These are phyloP conservation scores for Sporisorium exsertum DNA, from an alignment of 1,284 basidiomycete genomes.

Conservation along the genomic window DNA sequence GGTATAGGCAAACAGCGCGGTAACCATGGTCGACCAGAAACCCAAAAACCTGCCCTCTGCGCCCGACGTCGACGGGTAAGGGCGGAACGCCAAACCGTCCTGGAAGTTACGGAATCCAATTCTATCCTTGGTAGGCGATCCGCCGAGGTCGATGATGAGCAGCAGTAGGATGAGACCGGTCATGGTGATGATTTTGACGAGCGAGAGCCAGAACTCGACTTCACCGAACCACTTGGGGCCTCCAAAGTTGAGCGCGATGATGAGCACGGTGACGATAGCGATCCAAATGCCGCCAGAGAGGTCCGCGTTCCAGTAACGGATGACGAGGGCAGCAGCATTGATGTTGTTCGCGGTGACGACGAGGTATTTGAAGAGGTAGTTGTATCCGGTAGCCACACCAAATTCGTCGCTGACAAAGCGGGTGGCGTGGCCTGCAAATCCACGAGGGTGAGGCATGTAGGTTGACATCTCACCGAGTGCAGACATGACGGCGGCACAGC, in stretches of 20 bases:
- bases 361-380: constrained; percentile 52
- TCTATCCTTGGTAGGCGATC: constrained; percentile 74
- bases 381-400: constrained; percentile 68
- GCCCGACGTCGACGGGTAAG: constrained; percentile 34
- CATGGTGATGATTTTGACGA: constrained; percentile 52
- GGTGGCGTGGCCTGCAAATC: constrained; percentile 70
- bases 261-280: constrained; percentile 38
- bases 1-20: constrained; percentile 74
- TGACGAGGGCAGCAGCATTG: constrained; percentile 33
- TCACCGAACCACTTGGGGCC: constrained; percentile 75
- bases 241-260: constrained; percentile 70
- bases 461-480: constrained; percentile 71
- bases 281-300: constrained; percentile 58
- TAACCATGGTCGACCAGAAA: constrained; percentile 62
- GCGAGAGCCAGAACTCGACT: constrained; percentile 68
- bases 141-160: constrained; percentile 58
- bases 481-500: constrained; percentile 55
- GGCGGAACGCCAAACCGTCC: constrained; percentile 53
- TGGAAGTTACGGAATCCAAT: constrained; percentile 76
- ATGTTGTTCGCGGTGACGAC: constrained; percentile 46
- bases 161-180: constrained; percentile 51
- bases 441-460: constrained; percentile 70
- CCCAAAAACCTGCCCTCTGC: constrained; percentile 65
- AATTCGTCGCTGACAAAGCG: constrained; percentile 71
- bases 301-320: constrained; percentile 44